Conservation (phyloP, 495 filamentous ascomycete species). For the Aspergillus kassunensis region DNA sequence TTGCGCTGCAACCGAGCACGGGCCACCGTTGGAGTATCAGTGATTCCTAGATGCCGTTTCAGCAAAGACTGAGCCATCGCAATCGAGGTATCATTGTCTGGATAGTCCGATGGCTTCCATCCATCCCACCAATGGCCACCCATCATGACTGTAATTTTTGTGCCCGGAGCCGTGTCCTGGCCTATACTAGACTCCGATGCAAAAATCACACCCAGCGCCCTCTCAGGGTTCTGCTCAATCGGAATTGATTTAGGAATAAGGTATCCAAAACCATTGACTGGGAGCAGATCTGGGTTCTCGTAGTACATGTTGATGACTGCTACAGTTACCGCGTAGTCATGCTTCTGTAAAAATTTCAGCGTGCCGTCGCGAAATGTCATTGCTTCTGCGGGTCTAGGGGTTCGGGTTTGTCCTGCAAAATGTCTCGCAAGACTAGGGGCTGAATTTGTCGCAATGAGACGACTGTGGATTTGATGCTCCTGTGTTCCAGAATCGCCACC, state of each 20-base stretch:
- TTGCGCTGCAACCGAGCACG: conserved; percentile 62
- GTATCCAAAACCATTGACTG: conserved; percentile 78
- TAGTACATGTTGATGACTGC: conserved; percentile 93
- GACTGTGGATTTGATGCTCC: conserved; percentile 46
- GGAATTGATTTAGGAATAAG: conserved; percentile 73
- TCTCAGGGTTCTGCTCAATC: conserved; percentile 71
- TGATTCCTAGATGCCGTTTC: conserved; percentile 68
- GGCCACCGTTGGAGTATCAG: conserved; percentile 49
- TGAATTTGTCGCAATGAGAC: conserved; percentile 69
- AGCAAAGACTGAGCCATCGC: conserved; percentile 65
- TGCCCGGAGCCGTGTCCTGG: conserved; percentile 58
- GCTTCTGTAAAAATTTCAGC: conserved; percentile 42
- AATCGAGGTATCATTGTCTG: conserved; percentile 58
- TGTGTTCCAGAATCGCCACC: no score
- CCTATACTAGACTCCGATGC: conserved; percentile 63
- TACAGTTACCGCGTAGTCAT: conserved; percentile 68
- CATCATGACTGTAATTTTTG: conserved; percentile 91
- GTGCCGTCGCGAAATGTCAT: no score
- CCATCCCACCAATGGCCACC: conserved; percentile 90
- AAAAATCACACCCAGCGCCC: conserved; percentile 86
- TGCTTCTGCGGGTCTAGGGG: no score
- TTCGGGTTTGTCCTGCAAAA: no score
- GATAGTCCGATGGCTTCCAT: conserved; percentile 47
- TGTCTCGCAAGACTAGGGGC: conserved; percentile 31
- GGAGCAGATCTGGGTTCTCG: conserved; percentile 56